Conservation (phyloP, 805 yeast species). For the Ogataea wickerhamii region DNA sequence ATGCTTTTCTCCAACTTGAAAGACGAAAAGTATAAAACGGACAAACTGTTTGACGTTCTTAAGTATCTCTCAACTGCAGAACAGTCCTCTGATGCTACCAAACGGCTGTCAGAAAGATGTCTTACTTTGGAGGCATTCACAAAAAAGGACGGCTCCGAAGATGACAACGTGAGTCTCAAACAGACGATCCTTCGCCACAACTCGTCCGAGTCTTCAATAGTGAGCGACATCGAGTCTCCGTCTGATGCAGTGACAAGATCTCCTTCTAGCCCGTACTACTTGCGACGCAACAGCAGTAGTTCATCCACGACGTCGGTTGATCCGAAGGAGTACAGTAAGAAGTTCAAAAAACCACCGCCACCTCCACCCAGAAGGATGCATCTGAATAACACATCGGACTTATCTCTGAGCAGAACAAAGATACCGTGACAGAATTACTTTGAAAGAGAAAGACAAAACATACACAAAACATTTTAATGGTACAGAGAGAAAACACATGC, state of each 20-base stretch:
- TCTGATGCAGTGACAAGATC: slow-evolving; percentile 6
- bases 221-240: slow-evolving; percentile 16
- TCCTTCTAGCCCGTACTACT: slow-evolving; percentile 2
- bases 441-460: not conserved
- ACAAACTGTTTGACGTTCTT: slow-evolving; percentile 50
- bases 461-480: not conserved
- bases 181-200: slow-evolving; percentile 7
- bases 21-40: slow-evolving; percentile 53
- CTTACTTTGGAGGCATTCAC: slow-evolving; percentile 23
- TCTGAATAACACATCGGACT: slow-evolving; percentile 13
- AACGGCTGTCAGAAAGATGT: slow-evolving; percentile 39
- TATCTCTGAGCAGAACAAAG: slow-evolving; percentile 19
- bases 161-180: slow-evolving; percentile 1
- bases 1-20: slow-evolving; percentile 61
- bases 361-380: slow-evolving; percentile 19
- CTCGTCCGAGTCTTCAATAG: slow-evolving; percentile 16
- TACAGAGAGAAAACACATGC: not conserved
- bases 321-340: slow-evolving; percentile 8
- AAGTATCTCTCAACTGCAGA: slow-evolving; percentile 42
- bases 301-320: slow-evolving; percentile 17
- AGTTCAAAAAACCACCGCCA: slow-evolving; percentile 16
- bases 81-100: slow-evolving; percentile 36
- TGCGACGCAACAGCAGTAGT: slow-evolving; percentile 11
- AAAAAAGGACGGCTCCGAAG: slow-evolving; percentile 2
- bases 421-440: slow-evolving; percentile 1